Evolutionary conservation across 192 early-diverging fungal species (phyloP).

Genomic region (Podochytrium sp.): DNA sequence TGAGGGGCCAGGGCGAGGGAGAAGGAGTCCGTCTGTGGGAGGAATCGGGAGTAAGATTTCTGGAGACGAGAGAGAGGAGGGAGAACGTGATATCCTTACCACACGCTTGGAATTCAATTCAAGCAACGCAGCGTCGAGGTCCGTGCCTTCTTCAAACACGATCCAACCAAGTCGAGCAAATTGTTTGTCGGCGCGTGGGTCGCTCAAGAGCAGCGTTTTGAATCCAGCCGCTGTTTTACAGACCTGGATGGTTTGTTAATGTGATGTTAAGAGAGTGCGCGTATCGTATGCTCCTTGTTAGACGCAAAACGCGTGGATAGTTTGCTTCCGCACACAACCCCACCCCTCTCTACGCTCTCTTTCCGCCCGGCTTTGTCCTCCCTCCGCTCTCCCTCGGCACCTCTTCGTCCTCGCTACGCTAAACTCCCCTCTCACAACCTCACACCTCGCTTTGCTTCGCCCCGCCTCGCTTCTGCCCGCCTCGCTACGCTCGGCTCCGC

Average conservation of each 20-base stretch:
- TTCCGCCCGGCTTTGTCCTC: no score
- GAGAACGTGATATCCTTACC: slow-evolving; percentile 13
- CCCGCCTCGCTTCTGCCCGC: no score
- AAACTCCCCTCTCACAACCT: no score
- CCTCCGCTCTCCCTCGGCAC: no score
- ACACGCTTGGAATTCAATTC: slow-evolving; percentile 63
- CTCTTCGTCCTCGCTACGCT: no score
- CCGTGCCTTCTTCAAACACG: slow-evolving; percentile 80
- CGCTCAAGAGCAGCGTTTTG: slow-evolving; percentile 81
- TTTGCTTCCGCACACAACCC: no score
- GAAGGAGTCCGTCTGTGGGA: slow-evolving; percentile 58
- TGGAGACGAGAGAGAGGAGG: slow-evolving; percentile 31
- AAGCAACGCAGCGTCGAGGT: slow-evolving; percentile 72
- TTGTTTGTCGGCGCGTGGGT: slow-evolving; percentile 82
- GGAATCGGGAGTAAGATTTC: not conserved
- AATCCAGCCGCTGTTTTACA: slow-evolving; percentile 78
- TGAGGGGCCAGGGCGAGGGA: slow-evolving; percentile 59
- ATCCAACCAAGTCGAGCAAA: slow-evolving; percentile 93
- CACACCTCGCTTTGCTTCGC: no score
- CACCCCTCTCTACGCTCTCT: no score
- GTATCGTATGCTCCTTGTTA: no score
- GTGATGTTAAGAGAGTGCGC: not conserved
- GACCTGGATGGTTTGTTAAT: slow-evolving; percentile 42
- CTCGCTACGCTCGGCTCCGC: no score
- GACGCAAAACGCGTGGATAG: no score